Evolutionary conservation across 257 asterid species (phyloP), one percentile per base, ranked within the genome.

Genomic region (Coffea eugenioides): DNA sequence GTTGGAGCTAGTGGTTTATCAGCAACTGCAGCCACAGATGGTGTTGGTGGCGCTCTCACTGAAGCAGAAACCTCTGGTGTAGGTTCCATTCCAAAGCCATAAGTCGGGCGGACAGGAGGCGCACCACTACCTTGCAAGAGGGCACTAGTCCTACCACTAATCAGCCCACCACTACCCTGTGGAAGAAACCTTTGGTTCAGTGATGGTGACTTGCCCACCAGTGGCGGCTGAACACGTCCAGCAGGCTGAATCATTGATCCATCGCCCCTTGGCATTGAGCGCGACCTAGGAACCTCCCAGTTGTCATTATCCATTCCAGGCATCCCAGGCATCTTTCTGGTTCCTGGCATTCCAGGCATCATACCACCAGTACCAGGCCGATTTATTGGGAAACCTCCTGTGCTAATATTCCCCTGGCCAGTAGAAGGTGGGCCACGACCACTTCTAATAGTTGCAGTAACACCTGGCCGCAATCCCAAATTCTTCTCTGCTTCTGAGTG

Each of bases 311-410:
- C 96, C 64, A 90, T 76, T 71, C 94, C 97, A 20, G 98, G 94
- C 89, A 86, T 85, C 27, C 97, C 98, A 0, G 97, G 92, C 94
- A 95, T 88, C 87, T 89, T 95, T 84, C 97, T 89, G 57, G 88
- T 79, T 71, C 98, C 98, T 0, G 99, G 99, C 97, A 90, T 94
- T 75, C 99, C 99, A 0, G 99, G 98, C 97, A 94, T 94, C 97
- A 94, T 91, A 54, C 99, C 98, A 73, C 97, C 98, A 68, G 90
- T 52, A 59, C 98, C 98, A 51, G 97, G 94, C 7, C 95, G 92
- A 79, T 87, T 94, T 83, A 91, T 82, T 27, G 97, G 92, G 87
- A 85, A 87, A 62, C 94, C 97, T 57, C 89, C 83, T 31, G 98
- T 94, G 80, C 92, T 85, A 43, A 87, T 75, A 77, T 77, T 83